Percentiles rank a stretch among this genome's conserved stretches.
Conservation (phyloP, 2,329 filamentous ascomycete species). For the Colletotrichum sojae region DNA sequence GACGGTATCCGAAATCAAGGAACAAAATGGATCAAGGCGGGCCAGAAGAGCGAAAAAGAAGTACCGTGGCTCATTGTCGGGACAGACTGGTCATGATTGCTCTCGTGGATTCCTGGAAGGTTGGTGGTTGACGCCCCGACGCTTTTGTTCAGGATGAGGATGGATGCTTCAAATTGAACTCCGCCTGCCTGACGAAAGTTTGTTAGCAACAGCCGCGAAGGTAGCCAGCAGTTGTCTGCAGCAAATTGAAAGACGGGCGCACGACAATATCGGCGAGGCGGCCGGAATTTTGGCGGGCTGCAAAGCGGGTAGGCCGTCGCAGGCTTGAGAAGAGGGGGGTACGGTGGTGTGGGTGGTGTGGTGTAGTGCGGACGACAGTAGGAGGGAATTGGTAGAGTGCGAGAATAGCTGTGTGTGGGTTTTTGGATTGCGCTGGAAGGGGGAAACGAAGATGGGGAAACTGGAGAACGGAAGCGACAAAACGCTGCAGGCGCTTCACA, state of each 20-base stretch:
- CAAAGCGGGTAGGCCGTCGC: slow-evolving; percentile 33
- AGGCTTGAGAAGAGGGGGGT: slow-evolving; percentile 24
- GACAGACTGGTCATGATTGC: slow-evolving; percentile 55
- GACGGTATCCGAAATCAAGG: slow-evolving; percentile 62
- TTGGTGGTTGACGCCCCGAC: slow-evolving; percentile 30
- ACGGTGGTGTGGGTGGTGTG: slow-evolving; percentile 35
- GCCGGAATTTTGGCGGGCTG: slow-evolving; percentile 25
- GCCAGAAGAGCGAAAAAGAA: slow-evolving; percentile 62
- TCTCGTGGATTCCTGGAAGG: slow-evolving; percentile 34
- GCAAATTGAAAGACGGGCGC: slow-evolving; percentile 19
- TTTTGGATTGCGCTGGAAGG: slow-evolving; percentile 39
- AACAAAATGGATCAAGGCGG: slow-evolving; percentile 68
- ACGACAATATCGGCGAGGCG: slow-evolving; percentile 26
- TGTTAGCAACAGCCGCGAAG: slow-evolving; percentile 30
- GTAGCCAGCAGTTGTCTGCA: slow-evolving; percentile 12
- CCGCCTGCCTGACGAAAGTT: slow-evolving; percentile 26
- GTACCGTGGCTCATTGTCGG: slow-evolving; percentile 71
- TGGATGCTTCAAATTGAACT: slow-evolving; percentile 23
- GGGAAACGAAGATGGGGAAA: slow-evolving; percentile 40
- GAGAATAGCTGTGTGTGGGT: slow-evolving; percentile 36
- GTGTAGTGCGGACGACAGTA: slow-evolving; percentile 28
- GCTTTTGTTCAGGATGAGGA: slow-evolving; percentile 13
- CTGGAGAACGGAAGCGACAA: slow-evolving; percentile 33
- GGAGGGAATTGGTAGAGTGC: slow-evolving; percentile 31
- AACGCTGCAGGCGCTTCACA: neutral